Evolutionary conservation across 352 stramenopile genomes (phyloP).

Genomic region (Aphanomyces euteiches): DNA sequence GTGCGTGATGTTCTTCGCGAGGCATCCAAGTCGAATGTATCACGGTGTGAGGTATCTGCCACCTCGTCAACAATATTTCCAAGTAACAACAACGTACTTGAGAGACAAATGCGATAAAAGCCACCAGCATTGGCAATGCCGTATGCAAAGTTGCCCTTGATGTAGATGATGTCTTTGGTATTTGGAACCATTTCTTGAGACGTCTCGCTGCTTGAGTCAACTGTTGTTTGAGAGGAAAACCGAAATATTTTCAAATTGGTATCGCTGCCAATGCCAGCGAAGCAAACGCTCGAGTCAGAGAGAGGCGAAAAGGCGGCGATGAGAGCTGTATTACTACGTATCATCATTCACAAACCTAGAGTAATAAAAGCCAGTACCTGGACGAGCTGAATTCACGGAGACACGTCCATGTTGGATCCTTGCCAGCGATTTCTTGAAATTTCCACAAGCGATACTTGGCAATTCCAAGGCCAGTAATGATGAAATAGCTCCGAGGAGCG

Average conservation of each 20-base stretch:
- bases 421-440: constrained; percentile 44
- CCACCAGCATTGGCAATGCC: constrained; percentile 17
- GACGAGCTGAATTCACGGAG: constrained; percentile 16
- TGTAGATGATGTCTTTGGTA: constrained; percentile 29
- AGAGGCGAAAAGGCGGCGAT: constrained; percentile 17
- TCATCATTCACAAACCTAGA: neutral
- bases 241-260: constrained; percentile 22
- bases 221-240: neutral
- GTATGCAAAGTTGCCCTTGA: constrained; percentile 28
- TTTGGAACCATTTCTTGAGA: constrained; percentile 22
- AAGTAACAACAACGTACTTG: constrained; percentile 13
- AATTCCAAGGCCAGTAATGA: constrained; percentile 68
- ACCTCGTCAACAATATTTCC: neutral
- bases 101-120: constrained; percentile 20
- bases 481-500: constrained; percentile 46
- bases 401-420: constrained; percentile 13
- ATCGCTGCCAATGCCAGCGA: constrained; percentile 27
- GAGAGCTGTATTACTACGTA: constrained; percentile 26
- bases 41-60: constrained; percentile 13
- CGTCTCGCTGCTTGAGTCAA: neutral
- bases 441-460: constrained; percentile 69
- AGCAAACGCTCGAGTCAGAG: constrained; percentile 1
- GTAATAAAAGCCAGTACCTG: neutral
- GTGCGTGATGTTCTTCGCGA: neutral
- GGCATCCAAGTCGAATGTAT: constrained; percentile 18